These are phyloP conservation scores for Thielaviopsis ethacetica DNA, from an alignment of 2,329 filamentous ascomycete species.

Conservation along the genomic window DNA sequence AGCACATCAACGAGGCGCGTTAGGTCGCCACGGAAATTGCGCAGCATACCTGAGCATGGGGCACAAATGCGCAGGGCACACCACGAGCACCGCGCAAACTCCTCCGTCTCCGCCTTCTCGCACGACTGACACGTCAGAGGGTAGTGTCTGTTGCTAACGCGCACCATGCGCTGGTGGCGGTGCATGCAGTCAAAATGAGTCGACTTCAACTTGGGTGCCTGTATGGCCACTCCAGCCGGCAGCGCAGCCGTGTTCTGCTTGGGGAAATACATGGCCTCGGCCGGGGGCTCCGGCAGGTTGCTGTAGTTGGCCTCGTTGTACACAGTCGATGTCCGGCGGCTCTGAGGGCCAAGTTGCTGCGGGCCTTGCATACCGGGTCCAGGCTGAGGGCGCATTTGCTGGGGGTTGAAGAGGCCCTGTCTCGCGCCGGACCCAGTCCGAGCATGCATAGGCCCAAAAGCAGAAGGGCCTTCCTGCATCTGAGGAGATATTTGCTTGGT, in stretches of 20 bases:
- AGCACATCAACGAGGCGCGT: conserved; percentile 23
- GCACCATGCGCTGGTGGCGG: conserved; percentile 30
- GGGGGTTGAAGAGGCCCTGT: too few species aligned
- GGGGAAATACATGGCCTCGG: conserved; percentile 24
- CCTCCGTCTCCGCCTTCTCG: conserved; percentile 20
- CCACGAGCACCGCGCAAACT: conserved; percentile 30
- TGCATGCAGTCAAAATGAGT: conserved; percentile 31
- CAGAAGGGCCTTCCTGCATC: conserved; percentile 3
- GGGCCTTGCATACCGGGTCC: too few species aligned
- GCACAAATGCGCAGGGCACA: conserved; percentile 37
- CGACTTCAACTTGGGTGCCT: conserved; percentile 27
- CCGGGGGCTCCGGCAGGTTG: conserved; percentile 18
- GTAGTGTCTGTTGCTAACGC: conserved; percentile 31
- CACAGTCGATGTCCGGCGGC: conserved; percentile 19
- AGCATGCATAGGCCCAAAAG: neutral
- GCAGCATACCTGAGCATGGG: conserved; percentile 27
- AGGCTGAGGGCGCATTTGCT: too few species aligned
- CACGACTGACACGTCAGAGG: conserved; percentile 39
- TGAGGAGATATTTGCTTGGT: conserved; percentile 5
- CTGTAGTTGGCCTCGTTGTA: conserved; percentile 25
- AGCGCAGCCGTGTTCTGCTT: neutral
- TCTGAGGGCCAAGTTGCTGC: too few species aligned
- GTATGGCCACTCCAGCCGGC: conserved; percentile 21
- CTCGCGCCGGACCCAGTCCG: too few species aligned
- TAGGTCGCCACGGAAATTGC: conserved; percentile 27